These are phyloP conservation scores for Piper betle DNA, from an alignment of 164 flowering plant genomes.

Conservation along the genomic window DNA sequence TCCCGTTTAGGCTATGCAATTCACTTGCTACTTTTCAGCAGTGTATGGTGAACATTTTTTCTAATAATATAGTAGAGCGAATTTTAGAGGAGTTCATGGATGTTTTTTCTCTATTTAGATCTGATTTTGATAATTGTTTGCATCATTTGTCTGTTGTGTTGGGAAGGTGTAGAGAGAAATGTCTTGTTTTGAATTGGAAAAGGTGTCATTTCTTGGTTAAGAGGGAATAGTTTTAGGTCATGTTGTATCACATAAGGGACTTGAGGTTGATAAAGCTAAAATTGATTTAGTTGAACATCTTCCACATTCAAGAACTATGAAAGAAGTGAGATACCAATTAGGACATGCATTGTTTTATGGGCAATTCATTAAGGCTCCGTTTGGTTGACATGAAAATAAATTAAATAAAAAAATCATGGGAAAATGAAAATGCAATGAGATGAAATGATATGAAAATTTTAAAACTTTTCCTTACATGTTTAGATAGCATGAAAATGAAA, in stretches of 20 bases:
- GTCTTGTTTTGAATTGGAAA: neutral
- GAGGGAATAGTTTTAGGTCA: neutral
- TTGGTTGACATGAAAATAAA: too few relatives aligned
- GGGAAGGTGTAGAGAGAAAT: neutral
- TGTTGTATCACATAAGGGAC: neutral
- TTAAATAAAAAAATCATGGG: too few relatives aligned
- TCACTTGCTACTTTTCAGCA: neutral
- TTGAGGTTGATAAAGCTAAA: neutral
- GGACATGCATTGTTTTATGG: neutral
- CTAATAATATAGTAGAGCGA: neutral
- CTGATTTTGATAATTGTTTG: neutral
- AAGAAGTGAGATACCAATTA: neutral
- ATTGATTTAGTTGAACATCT: neutral
- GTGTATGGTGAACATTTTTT: slow-evolving; percentile 3
- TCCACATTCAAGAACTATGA: neutral
- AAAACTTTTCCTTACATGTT: too few relatives aligned
- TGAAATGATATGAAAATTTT: too few relatives aligned
- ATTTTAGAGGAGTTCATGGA: neutral
- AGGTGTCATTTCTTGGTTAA: neutral
- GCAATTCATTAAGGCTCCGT: slow-evolving; percentile 1
- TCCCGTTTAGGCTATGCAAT: slow-evolving; percentile 1
- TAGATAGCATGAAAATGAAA: too few relatives aligned
- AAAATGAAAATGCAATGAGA: too few relatives aligned
- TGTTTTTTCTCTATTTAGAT: neutral
- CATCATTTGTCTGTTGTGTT: too few relatives aligned